These are phyloP conservation scores for Aspergillus ibericus DNA, from an alignment of 2,329 filamentous ascomycete species.

Conservation along the genomic window DNA sequence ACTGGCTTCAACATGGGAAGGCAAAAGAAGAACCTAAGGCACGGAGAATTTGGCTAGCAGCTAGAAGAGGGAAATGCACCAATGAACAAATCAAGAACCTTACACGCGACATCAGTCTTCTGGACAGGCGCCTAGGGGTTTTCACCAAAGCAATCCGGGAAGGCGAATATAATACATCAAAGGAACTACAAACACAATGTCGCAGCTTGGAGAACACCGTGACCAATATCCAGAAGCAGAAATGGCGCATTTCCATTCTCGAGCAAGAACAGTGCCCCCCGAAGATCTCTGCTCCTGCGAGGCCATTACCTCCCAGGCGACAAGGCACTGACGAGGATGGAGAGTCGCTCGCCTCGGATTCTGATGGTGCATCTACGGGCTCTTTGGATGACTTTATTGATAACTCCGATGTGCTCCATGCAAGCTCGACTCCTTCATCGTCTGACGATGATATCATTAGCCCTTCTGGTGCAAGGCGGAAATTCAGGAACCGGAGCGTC, in stretches of 20 bases:
- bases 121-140: constrained; percentile 57
- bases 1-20: constrained; percentile 62
- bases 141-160: constrained; percentile 54
- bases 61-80: constrained; percentile 46
- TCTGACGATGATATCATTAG: constrained; percentile 27
- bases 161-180: constrained; percentile 54
- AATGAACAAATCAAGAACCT: constrained; percentile 48
- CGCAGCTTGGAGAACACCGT: constrained; percentile 65
- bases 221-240: constrained; percentile 52
- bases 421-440: constrained; percentile 10
- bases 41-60: constrained; percentile 61
- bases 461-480: constrained; percentile 20
- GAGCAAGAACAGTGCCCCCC: constrained; percentile 33
- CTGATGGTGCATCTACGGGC: constrained; percentile 15
- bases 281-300: constrained; percentile 21
- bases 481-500: constrained; percentile 13
- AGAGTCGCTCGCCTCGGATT: constrained; percentile 36
- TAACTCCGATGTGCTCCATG: constrained; percentile 15
- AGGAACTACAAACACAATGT: constrained; percentile 58
- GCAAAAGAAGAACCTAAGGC: constrained; percentile 59
- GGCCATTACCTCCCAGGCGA: constrained; percentile 8
- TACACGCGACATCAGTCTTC: constrained; percentile 43
- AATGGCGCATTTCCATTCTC: constrained; percentile 49
- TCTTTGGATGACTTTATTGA: constrained; percentile 34
- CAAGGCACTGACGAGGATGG: constrained; percentile 24